Percentiles rank a stretch among this genome's conserved stretches.
These are phyloP conservation scores for Tardiomyces digboiensis DNA, from an alignment of 1,139 yeast species.

Conservation along the genomic window DNA sequence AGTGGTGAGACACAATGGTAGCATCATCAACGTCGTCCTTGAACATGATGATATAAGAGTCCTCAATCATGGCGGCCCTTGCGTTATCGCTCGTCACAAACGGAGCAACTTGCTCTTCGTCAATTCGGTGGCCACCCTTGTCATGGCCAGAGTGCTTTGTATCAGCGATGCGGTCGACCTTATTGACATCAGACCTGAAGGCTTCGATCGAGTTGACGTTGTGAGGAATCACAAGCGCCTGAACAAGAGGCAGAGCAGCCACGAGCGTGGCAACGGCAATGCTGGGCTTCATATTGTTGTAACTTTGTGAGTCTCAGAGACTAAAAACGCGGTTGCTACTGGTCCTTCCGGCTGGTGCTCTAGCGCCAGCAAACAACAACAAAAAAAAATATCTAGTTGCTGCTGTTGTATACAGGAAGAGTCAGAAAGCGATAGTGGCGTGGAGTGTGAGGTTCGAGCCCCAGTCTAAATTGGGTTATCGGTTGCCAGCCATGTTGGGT, in stretches of 20 bases:
- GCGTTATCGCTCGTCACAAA: slow-evolving; percentile 33
- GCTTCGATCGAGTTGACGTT: slow-evolving; percentile 14
- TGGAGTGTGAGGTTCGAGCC: not conserved
- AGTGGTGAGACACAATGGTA: slow-evolving; percentile 50
- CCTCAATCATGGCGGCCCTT: slow-evolving; percentile 47
- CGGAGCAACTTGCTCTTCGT: slow-evolving; percentile 29
- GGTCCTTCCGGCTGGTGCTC: not conserved
- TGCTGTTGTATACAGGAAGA: not conserved
- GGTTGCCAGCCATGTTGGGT: not conserved
- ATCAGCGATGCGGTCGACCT: slow-evolving; percentile 11
- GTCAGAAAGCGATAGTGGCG: not conserved
- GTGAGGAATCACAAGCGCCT: slow-evolving; percentile 58
- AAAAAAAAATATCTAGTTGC: not conserved
- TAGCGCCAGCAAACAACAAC: not conserved
- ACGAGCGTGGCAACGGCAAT: slow-evolving; percentile 4
- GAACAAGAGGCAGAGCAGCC: slow-evolving; percentile 29
- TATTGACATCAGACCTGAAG: slow-evolving; percentile 27
- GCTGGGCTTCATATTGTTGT: not conserved
- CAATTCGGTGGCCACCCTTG: slow-evolving; percentile 13
- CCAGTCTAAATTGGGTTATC: not conserved
- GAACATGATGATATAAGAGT: slow-evolving; percentile 72
- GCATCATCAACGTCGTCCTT: slow-evolving; percentile 48
- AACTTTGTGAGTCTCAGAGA: too few relatives aligned
- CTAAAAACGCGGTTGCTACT: too few relatives aligned
- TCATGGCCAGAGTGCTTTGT: slow-evolving; percentile 15